Base-by-base conservation (phyloP, 441 rosid species). In the Adansonia grandidieri region DNA sequence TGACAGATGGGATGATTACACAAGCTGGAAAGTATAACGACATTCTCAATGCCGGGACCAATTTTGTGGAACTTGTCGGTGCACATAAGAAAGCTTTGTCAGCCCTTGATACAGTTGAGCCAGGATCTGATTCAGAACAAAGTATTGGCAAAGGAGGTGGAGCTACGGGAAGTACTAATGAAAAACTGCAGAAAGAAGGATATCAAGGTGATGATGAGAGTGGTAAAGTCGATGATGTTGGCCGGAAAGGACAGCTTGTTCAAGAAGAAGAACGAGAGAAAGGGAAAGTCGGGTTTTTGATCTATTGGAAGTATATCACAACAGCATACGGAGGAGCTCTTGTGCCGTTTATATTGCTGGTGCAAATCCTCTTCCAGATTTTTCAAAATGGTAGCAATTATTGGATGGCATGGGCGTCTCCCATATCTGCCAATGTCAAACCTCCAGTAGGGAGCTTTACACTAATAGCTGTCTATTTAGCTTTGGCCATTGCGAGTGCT, bases 341-440 rank as follows among this genome's bases (percentile, higher is more conserved):
- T 60, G 92, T 91, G 74, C 98, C 99, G 44, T 78, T 88, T 58
- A 90, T 92, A 79, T 72, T 96, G 71, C 74, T 94, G 78, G 93
- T 85, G 15, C 97, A 92, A 53, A 71, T 83, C 81, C 68, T 90
- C 61, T 91, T 92, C 78, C 95, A 87, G 88, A 20, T 85, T 75
- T 92, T 94, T 76, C 94, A 96, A 82, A 96, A 91, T 54, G 92
- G 92, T 22, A 90, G 97, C 86, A 93, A 93, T 81, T 94, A 94
- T 74, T 96, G 98, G 99, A 92, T 96, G 92, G 93, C 99, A 14
- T 92, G 93, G 98, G 98, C 91, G 73, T 90, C 93, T 87, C 96
- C 97, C 0, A 81, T 85, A 66, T 90, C 99, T 2, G 72, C 84
- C 74, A 96, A 90, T 80, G 84, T 62, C 24, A 82, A 91, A 81